Evolutionary conservation across 164 flowering plant species (phyloP), one percentile per base, ranked within the genome.

Genomic region (Macadamia integrifolia): DNA sequence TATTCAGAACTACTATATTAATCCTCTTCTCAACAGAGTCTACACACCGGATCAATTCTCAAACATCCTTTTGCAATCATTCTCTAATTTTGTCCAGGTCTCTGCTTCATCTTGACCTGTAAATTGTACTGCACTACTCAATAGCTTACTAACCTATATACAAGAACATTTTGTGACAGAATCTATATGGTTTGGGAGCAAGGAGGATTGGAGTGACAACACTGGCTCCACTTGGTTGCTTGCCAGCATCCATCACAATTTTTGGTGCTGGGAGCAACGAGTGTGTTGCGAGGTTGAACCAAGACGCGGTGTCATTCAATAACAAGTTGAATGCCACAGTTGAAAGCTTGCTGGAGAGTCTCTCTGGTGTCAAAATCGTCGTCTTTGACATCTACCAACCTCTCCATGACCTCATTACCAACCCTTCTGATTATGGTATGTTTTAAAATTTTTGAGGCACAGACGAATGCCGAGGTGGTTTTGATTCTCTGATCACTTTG

Each of bases 151-250:
- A 32, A 18, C 9, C 1, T 31, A 30, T 5, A 28, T 40, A 61
- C 8, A 23, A 32, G 4, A 12, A 63, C 13, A 9, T 55, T 31
- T 18, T 53, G 28, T 60, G 35, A 74, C 91, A 94, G 97, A 84
- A 73, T 69, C 72, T 92, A 57, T 85, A 92, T 72, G 71, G 63
- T 32, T 62, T 85, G 70, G 97, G 97, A 40, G 95, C 78, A 30
- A 82, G 89, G 76, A 90, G 86, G 78, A 85, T 94, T 6, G 94
- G 92, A 17, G 92, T 89, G 32, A 88, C 91, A 56, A 77, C 65
- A 48, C 72, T 92, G 60, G 96, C 97, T 9, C 99, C 99, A 12
- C 52, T 76, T 0, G 99, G 99, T 35, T 94, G 98, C 78, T 74
- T 94, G 76, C 99, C 99, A 0, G 95, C 93, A 48, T 80, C 90